phyloP scores from a whole-genome alignment of 176 grass and related monocot species.

The Carex scoparia region DNA sequence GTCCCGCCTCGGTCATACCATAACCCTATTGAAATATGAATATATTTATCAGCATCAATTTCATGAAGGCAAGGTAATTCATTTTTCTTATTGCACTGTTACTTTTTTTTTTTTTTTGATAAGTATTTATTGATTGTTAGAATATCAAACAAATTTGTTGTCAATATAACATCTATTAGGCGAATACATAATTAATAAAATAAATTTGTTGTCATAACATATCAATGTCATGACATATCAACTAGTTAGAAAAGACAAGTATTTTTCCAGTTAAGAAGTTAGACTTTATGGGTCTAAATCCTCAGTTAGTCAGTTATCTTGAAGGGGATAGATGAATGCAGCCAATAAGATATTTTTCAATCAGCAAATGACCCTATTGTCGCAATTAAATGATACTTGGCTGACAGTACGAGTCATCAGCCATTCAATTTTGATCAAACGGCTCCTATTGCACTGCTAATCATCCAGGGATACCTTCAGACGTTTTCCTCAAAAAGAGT shows the following conservation, averaged over 20 bases:
- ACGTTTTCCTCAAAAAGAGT: neutral
- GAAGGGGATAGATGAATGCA: neutral
- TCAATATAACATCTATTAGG: neutral
- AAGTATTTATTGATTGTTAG: neutral
- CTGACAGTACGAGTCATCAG: too few species aligned
- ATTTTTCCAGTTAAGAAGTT: neutral
- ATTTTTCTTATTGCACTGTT: neutral
- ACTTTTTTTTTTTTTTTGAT: neutral
- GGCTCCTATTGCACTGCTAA: neutral
- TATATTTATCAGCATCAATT: neutral
- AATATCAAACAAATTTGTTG: neutral
- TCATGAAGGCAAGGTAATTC: neutral
- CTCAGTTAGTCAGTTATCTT: neutral
- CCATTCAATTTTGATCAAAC: neutral
- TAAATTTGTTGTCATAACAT: too few species aligned
- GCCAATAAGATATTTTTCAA: neutral
- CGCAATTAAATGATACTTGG: too few species aligned
- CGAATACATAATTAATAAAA: neutral
- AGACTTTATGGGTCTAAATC: neutral
- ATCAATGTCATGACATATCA: too few species aligned
- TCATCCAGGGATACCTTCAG: neutral
- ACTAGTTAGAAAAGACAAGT: too few species aligned
- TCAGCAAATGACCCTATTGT: neutral
- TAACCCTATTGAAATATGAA: constrained; percentile 47
- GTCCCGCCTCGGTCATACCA: constrained; percentile 77